Evolutionary conservation across 495 filamentous ascomycete species (phyloP).

Genomic region (Hyaloscypha variabilis): DNA sequence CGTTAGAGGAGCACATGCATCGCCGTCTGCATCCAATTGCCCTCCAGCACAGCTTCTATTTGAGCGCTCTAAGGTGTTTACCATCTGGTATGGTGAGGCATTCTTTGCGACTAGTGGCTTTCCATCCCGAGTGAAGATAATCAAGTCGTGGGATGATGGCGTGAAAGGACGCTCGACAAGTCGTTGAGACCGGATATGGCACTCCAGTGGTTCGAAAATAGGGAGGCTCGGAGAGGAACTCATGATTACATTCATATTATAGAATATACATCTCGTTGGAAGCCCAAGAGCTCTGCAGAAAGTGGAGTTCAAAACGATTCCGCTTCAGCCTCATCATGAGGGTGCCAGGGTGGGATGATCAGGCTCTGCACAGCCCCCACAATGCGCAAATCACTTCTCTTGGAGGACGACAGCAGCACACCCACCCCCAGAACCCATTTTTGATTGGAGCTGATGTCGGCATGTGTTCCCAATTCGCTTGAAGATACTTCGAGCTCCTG

Average conservation of each 20-base stretch:
- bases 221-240: neutral
- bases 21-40: neutral
- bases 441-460: neutral
- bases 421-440: neutral
- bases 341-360: neutral
- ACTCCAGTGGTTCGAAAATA: neutral
- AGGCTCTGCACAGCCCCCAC: neutral
- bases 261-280: neutral
- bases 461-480: too few species aligned
- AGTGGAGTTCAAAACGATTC: neutral
- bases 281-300: neutral
- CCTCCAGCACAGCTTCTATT: neutral
- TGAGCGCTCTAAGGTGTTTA: neutral
- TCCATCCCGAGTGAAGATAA: neutral
- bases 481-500: too few species aligned
- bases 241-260: conserved; percentile 1
- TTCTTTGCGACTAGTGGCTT: conserved; percentile 33
- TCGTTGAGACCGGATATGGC: neutral
- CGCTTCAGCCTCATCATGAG: neutral
- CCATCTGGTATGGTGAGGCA: neutral
- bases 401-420: neutral
- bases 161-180: neutral
- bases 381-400: neutral
- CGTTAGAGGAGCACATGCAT: neutral
- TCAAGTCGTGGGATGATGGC: conserved; percentile 1